Evolutionary conservation across 2,329 filamentous ascomycete species (phyloP).

Genomic region (Nannizziopsis arthrosporioides): DNA sequence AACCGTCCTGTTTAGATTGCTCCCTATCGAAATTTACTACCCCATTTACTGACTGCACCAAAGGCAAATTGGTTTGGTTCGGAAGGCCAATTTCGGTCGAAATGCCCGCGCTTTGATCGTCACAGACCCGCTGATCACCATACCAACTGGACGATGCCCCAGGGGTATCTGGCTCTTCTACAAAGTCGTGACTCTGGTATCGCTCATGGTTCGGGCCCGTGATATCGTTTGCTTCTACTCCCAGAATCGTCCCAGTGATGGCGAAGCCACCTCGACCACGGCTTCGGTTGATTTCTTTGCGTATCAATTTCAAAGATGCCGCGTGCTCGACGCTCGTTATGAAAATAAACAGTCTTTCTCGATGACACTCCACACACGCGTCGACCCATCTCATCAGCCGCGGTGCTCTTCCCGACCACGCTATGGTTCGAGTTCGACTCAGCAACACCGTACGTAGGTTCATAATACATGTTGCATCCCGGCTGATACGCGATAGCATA

Average conservation of each 20-base stretch:
- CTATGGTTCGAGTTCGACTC: conserved; percentile 22
- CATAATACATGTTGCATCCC: conserved; percentile 19
- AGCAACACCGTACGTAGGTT: conserved; percentile 24
- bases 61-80: too few relatives aligned
- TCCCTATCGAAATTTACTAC: too few relatives aligned
- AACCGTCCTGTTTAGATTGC: too few relatives aligned
- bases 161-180: too few relatives aligned
- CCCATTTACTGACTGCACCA: too few relatives aligned
- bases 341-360: conserved; percentile 4
- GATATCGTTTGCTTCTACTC: neutral
- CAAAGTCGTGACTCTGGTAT: too few relatives aligned
- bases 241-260: neutral
- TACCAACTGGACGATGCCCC: too few relatives aligned
- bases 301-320: conserved; percentile 2
- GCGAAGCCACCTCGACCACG: neutral
- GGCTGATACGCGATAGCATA: conserved; percentile 25
- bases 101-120: too few relatives aligned
- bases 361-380: conserved; percentile 18
- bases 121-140: too few relatives aligned
- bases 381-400: conserved; percentile 24
- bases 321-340: conserved; percentile 8
- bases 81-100: too few relatives aligned
- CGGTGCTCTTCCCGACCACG: conserved; percentile 17
- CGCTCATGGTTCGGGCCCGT: neutral
- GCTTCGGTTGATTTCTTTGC: conserved; percentile 4